A percentile compares a stretch with the other conserved stretches of the same genome.
These are phyloP conservation scores for Eucalyptus brandiana DNA, from an alignment of 345 rosid genomes.

Conservation along the genomic window DNA sequence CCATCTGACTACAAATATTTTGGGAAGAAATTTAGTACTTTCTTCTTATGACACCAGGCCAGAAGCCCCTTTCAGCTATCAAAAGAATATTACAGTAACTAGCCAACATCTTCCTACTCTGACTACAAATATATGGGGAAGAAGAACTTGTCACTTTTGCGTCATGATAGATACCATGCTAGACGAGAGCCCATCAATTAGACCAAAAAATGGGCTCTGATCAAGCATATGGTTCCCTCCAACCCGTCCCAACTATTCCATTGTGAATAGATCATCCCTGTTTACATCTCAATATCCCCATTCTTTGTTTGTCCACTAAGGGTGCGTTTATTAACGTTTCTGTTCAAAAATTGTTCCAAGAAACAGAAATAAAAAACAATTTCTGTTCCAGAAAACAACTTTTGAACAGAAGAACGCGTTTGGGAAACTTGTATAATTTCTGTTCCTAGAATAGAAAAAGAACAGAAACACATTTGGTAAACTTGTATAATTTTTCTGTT, in stretches of 20 bases:
- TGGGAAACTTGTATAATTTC: too few species aligned
- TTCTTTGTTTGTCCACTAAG: not conserved
- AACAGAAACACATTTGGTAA: too few species aligned
- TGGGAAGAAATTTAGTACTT: not conserved
- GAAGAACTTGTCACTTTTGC: not conserved
- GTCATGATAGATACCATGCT: not conserved
- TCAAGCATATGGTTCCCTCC: not conserved
- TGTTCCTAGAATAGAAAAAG: too few species aligned
- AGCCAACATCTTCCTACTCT: not conserved
- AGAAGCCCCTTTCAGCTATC: not conserved
- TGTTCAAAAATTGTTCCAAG: too few species aligned
- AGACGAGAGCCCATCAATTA: not conserved
- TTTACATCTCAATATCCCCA: not conserved
- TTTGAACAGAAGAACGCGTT: fast-evolving
- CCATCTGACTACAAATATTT: not conserved
- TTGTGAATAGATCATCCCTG: not conserved
- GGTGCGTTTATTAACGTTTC: too few species aligned
- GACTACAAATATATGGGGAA: not conserved
- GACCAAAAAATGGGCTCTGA: not conserved
- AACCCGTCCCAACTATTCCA: not conserved
- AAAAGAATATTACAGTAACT: not conserved
- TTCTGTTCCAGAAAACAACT: fast-evolving
- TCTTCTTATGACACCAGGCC: not conserved
- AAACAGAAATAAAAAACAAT: too few species aligned
- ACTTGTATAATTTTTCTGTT: too few species aligned